A percentile compares a stretch with the other conserved stretches of the same genome.
phyloP scores from a whole-genome alignment of 2,329 filamentous ascomycete species.

The Paecilomyces dactylethromorphus region DNA sequence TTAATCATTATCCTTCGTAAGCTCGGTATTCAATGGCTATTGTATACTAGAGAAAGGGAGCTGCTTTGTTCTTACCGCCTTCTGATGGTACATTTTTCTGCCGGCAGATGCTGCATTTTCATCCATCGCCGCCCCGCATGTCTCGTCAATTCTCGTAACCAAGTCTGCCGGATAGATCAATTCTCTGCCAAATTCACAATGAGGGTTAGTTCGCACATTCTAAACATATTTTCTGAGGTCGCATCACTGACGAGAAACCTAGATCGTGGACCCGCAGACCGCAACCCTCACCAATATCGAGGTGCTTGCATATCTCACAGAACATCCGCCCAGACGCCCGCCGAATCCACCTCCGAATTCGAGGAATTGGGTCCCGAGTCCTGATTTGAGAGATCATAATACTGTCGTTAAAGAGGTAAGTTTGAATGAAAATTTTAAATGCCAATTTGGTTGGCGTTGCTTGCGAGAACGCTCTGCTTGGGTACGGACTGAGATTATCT shows the following conservation, averaged over 20 bases:
- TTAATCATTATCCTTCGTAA: not conserved
- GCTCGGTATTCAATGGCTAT: constrained; percentile 1
- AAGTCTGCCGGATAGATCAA: not conserved
- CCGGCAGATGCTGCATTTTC: not conserved
- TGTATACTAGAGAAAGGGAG: not conserved
- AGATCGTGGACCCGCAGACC: constrained; percentile 11
- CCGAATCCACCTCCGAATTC: constrained; percentile 32
- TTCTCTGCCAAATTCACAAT: not conserved
- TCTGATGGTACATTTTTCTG: not conserved
- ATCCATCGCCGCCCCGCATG: not conserved
- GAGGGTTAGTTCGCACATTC: not conserved
- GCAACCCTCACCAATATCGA: constrained; percentile 32
- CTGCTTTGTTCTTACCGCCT: not conserved
- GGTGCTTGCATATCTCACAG: constrained; percentile 34
- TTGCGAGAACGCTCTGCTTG: not conserved
- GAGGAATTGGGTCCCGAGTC: constrained; percentile 32
- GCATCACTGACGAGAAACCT: not conserved
- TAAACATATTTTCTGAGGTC: not conserved
- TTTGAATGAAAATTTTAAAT: not conserved
- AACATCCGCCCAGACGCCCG: constrained; percentile 31
- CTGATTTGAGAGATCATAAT: constrained; percentile 39
- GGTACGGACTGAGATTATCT: not conserved
- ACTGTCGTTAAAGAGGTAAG: constrained; percentile 41
- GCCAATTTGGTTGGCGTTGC: not conserved
- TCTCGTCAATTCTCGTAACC: not conserved